Evolutionary conservation across 2,329 filamentous ascomycete species (phyloP), one percentile per base, ranked within the genome.

Genomic region (Colletotrichum graminicola): DNA sequence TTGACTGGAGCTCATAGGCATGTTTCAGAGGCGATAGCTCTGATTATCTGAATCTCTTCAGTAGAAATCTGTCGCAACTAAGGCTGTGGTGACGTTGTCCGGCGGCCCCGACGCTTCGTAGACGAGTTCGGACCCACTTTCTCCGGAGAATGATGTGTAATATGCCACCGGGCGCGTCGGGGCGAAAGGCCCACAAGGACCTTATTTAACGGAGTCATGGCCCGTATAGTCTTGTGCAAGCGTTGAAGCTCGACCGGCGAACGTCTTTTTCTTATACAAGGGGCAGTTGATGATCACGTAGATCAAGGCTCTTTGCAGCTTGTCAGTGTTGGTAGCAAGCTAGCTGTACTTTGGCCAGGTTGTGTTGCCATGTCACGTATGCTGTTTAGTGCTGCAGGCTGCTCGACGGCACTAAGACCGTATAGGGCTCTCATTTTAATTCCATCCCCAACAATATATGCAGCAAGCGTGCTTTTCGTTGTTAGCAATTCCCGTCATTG

Each of bases 181-280:
- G 23, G 14, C n/a, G 11, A 47, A n/a, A 34, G 34, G 54, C 63
- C 67, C 67, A 56, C 67, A 51, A 51, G 1, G 45, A 23, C 63
- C 49, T 43, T 62, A 51, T 62, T 55, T 41, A 36, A 67, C 63
- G 56, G 49, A 49, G 45, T 34, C 62, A 32, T 41, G 49, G 55
- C 21, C 63, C 47, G 47, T 51, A 36, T 16, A 29, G 12, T 11
- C 39, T 47, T 61, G 21, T 41, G 29, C 34, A n/a, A 41, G 54
- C 10, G 18, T 26, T 16, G 14, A n/a, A 23, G 6, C 26, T 34
- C 21, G 36, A 12, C 49, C 26, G 4, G 5, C 12, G 45, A 16
- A 3, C 1, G 12, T 34, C 3, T 14, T 12, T 21, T 11, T 14
- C 12, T 21, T 11, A n/a, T 18, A 45, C 23, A 45, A 18, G 52